Base-by-base conservation (phyloP, 805 yeast species). In the Pichia deserticola region DNA sequence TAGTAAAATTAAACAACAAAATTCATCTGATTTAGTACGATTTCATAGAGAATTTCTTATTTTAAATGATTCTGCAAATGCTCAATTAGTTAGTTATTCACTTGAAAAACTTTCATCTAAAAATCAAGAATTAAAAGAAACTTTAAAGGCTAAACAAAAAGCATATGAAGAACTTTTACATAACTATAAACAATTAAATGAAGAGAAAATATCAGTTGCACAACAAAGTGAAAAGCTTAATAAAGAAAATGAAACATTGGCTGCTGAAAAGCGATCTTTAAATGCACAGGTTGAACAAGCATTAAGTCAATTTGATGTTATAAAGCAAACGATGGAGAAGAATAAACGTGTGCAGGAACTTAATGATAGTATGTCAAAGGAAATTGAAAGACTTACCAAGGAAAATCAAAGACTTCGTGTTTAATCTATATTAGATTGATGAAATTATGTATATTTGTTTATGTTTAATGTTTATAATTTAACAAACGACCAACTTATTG, bases 101-200 rank as follows among this genome's bases (percentile, higher is more conserved):
- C 29, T 49, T 25, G 52, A 49, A 5, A 41, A 49, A 30, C 42
- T 49, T 11, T 32, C 40, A 7, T 3, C 35, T 1, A 42, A 39
- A 25, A 49, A 49, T 40, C 15, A 49, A 25, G 46, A 49, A 11
- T 33, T 49, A 12, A 29, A 49, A 6, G n/a, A 37, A 27, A 30
- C n/a, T 3, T 30, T 45, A 5, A 27, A 41, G 15, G 39, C 36
- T 11, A 60, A 59, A 48, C 57, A 46, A 10, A 36, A 33, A 1
- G 54, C 48, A 33, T 65, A 65, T 46, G 58, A 56, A 11, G 66
- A 66, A 32, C 53, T 66, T n/a, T 50, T 62, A 25, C 58, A 59
- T 43, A 66, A 63, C 47, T 64, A 64, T 50, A 61, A 64, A 44
- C 69, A 66, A 51, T 44, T 65, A 45, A 65, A 63, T 49, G 69